These are phyloP conservation scores for Tulasnella sp. DNA, from an alignment of 768 basidiomycete genomes.

Conservation along the genomic window DNA sequence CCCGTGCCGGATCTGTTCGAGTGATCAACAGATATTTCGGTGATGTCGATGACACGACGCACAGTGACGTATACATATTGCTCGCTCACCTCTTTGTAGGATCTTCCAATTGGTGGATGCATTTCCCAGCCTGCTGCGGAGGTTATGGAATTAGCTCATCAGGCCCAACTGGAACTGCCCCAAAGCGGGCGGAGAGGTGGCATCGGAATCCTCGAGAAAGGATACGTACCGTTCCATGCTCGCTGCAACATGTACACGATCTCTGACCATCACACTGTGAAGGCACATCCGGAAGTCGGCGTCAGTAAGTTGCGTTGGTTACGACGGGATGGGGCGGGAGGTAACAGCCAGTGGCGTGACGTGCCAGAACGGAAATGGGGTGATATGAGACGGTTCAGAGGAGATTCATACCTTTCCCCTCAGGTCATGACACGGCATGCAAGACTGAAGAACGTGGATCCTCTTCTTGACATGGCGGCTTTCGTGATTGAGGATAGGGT, in stretches of 20 bases:
- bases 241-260: slow-evolving; percentile 85
- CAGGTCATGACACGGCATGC: slow-evolving; percentile 75
- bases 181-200: slow-evolving; percentile 3
- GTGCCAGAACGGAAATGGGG: background rate
- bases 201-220: slow-evolving; percentile 4
- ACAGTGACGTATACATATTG: slow-evolving; percentile 18
- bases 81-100: slow-evolving; percentile 56
- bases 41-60: slow-evolving; percentile 4
- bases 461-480: slow-evolving; percentile 43
- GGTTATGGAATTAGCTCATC: slow-evolving; percentile 15
- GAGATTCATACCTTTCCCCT: slow-evolving; percentile 64
- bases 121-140: slow-evolving; percentile 65
- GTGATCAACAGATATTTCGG: no score
- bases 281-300: slow-evolving; percentile 10
- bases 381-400: slow-evolving; percentile 1
- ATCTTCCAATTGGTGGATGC: slow-evolving; percentile 91
- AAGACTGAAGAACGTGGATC: slow-evolving; percentile 84
- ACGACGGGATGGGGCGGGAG: background rate
- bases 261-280: slow-evolving; percentile 82
- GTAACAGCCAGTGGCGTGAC: background rate
- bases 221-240: slow-evolving; percentile 61
- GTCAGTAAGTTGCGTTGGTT: slow-evolving; percentile 13
- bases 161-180: background rate
- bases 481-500: slow-evolving; percentile 1
- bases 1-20: no score